Conservation (phyloP, 1,139 yeast species). For the Zygoascus meyerae region DNA sequence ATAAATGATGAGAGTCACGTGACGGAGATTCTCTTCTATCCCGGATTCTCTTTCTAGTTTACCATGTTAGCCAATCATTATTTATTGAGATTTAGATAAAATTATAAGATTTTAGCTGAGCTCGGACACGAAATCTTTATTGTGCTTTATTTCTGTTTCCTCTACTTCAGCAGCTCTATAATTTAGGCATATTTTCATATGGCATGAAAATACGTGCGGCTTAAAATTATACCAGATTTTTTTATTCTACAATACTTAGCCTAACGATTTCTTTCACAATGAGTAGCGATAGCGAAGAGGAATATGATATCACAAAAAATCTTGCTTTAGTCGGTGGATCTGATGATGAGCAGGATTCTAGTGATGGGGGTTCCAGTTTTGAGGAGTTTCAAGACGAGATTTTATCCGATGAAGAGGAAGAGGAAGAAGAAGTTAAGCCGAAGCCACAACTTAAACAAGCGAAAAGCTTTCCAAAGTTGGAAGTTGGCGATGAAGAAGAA, state of each 20-base stretch:
- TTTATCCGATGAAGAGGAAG: constrained; percentile 42
- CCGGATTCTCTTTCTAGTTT: no score
- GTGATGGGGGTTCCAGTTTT: constrained; percentile 22
- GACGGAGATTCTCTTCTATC: no score
- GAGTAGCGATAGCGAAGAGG: constrained; percentile 47
- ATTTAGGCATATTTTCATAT: no score
- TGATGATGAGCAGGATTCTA: constrained; percentile 33
- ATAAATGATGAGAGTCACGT: not conserved
- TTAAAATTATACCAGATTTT: not conserved
- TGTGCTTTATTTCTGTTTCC: no score
- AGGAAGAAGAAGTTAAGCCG: constrained; percentile 22
- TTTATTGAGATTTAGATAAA: no score
- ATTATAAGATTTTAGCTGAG: no score
- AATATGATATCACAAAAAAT: constrained; percentile 60
- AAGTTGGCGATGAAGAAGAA: constrained; percentile 58
- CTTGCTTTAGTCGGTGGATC: constrained; percentile 48
- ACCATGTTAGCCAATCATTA: no score
- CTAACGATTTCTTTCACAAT: not conserved
- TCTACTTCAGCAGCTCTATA: no score
- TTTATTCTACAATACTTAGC: not conserved
- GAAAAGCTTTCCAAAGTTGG: constrained; percentile 54
- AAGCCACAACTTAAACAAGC: constrained; percentile 23
- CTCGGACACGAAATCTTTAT: no score
- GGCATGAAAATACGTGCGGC: not conserved
- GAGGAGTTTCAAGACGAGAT: constrained; percentile 55